Evolutionary conservation across 2,329 filamentous ascomycete genomes (phyloP).

Genomic region (Pseudohalonectria lignicola): DNA sequence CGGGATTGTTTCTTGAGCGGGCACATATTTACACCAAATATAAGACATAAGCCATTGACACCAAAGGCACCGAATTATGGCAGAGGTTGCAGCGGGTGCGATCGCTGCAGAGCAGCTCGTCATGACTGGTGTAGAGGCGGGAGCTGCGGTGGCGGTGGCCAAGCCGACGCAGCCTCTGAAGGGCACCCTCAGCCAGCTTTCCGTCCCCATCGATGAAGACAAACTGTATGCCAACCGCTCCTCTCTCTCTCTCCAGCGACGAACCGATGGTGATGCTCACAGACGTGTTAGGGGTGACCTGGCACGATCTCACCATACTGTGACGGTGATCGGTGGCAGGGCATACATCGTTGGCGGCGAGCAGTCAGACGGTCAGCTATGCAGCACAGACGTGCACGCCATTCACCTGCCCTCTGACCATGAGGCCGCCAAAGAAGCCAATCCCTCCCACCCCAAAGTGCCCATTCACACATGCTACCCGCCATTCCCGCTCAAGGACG

Average conservation of each 20-base stretch:
- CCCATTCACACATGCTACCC: conserved; percentile 20
- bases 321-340: conserved; percentile 39
- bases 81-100: conserved; percentile 24
- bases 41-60: neutral
- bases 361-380: conserved; percentile 23
- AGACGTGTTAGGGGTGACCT: conserved; percentile 21
- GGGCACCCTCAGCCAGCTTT: conserved; percentile 35
- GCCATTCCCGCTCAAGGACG: conserved; percentile 15
- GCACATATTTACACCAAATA: too few species aligned
- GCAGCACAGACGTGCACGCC: conserved; percentile 38
- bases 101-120: conserved; percentile 27
- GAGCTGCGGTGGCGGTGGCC: conserved; percentile 30
- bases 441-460: neutral
- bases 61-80: conserved; percentile 17
- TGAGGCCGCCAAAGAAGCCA: conserved; percentile 3
- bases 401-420: conserved; percentile 35
- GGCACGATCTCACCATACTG: conserved; percentile 35
- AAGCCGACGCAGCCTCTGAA: conserved; percentile 41
- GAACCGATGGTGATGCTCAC: neutral
- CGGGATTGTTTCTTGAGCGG: too few species aligned
- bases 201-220: conserved; percentile 16
- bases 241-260: neutral
- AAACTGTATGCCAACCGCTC: conserved; percentile 13
- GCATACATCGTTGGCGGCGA: conserved; percentile 46
- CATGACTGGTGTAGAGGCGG: conserved; percentile 26